These are phyloP conservation scores for Colletotrichum liaoningense DNA, from an alignment of 2,329 filamentous ascomycete species.

Conservation along the genomic window DNA sequence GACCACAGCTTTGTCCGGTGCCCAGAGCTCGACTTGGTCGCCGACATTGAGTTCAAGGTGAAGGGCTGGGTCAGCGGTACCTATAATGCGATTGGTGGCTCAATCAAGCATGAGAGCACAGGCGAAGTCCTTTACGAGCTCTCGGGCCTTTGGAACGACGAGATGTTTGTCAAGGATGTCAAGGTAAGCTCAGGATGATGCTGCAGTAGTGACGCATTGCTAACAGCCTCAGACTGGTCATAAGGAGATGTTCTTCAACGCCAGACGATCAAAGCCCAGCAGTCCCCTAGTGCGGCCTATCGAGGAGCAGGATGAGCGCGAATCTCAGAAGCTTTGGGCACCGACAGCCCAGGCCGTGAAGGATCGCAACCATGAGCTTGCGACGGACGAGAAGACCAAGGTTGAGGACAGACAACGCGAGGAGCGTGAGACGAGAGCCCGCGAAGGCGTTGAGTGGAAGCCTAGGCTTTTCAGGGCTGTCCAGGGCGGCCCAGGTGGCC, in stretches of 20 bases:
- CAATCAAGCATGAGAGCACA: constrained; percentile 87
- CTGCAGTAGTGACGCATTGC: neutral
- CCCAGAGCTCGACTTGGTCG: constrained; percentile 85
- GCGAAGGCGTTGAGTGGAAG: constrained; percentile 87
- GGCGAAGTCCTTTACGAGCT: constrained; percentile 92
- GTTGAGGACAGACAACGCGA: constrained; percentile 93
- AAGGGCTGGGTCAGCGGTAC: constrained; percentile 97
- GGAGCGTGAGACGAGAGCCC: constrained; percentile 83
- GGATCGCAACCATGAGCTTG: constrained; percentile 85
- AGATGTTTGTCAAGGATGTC: constrained; percentile 92
- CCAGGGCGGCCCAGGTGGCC: constrained; percentile 74
- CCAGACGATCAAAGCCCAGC: constrained; percentile 80
- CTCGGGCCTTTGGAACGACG: constrained; percentile 91
- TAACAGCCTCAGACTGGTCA: constrained; percentile 76
- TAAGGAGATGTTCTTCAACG: constrained; percentile 91
- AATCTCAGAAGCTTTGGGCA: constrained; percentile 90
- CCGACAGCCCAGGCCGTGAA: constrained; percentile 85
- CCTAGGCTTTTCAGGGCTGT: constrained; percentile 87
- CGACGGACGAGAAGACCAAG: constrained; percentile 95
- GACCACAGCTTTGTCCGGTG: constrained; percentile 95
- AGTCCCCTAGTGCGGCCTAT: constrained; percentile 80
- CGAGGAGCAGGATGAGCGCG: constrained; percentile 87
- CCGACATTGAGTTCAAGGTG: constrained; percentile 97
- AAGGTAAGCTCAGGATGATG: constrained; percentile 62
- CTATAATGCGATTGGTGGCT: constrained; percentile 95